phyloP scores from a whole-genome alignment of 306 rosid genomes.

The Lathyrus tuberosus region DNA sequence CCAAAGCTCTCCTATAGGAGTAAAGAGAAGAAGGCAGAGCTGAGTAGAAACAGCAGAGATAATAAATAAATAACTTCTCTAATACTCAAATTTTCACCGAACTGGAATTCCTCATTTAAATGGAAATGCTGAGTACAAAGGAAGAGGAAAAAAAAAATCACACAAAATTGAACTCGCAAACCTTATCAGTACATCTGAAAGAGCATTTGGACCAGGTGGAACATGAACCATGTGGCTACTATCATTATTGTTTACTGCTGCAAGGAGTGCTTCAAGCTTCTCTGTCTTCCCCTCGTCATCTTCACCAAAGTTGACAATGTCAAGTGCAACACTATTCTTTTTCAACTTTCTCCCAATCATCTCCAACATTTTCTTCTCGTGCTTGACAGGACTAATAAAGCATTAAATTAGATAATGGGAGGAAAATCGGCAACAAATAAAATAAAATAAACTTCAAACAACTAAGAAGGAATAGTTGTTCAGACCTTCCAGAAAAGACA shows the following conservation, averaged over 20 bases:
- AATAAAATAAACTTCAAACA: slow-evolving; percentile 5
- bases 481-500: slow-evolving; percentile 84
- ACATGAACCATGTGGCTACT: slow-evolving; percentile 59
- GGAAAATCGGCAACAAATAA: slow-evolving; percentile 18
- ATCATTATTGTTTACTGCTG: slow-evolving; percentile 82
- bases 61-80: slow-evolving; percentile 22
- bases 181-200: slow-evolving; percentile 62
- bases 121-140: not conserved
- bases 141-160: not conserved
- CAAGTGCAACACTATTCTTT: slow-evolving; percentile 90
- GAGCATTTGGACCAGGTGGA: slow-evolving; percentile 54
- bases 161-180: slow-evolving; percentile 36
- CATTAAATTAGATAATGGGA: slow-evolving; percentile 22
- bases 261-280: slow-evolving; percentile 80
- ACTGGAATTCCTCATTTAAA: slow-evolving; percentile 19
- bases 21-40: slow-evolving; percentile 25
- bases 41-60: slow-evolving; percentile 13
- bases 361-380: slow-evolving; percentile 80
- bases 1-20: slow-evolving; percentile 16
- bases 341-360: slow-evolving; percentile 83
- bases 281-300: slow-evolving; percentile 88
- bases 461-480: slow-evolving; percentile 11
- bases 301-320: slow-evolving; percentile 89
- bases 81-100: slow-evolving; percentile 4
- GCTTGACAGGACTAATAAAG: slow-evolving; percentile 66